Evolutionary conservation across 2,329 filamentous ascomycete species (phyloP), one percentile per base, ranked within the genome.

Genomic region (Epicoccum nigrum): DNA sequence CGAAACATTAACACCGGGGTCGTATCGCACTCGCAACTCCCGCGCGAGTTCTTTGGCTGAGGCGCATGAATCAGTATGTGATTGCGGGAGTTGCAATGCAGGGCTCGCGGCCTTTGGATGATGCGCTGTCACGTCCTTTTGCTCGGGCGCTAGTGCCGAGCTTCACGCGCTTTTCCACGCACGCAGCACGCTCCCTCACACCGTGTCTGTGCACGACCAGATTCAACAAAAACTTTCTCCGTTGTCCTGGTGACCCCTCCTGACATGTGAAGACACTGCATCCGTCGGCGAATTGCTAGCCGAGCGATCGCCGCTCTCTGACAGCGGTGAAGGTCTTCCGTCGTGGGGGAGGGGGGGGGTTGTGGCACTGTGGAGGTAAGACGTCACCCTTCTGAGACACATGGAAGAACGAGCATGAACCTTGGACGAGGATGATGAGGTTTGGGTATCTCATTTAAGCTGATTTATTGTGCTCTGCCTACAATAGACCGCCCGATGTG

Each of bases 171-270:
- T 11, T 11, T 27, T 45, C 34, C 23, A 48, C 37, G 17, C 35
- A 31, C 35, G 34, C 34, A 32, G 44, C 35, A 33, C n/a, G 40
- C 15, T 27, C 21, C 21, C 38, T 40, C 49, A 52, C 44, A 47
- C 43, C 49, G 49, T 21, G 49, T 52, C 49, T 47, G 49, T 52
- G 49, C 43, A 7, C 43, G 41, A 7, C 12, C 4, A 30, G 28
- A 20, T 31, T 32, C 43, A 47, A 52, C 49, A 52, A 47, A 35
- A 32, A 31, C 38, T 40, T 34, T 30, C 21, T n/a, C 20, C 44
- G 43, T 52, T 51, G 48, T 30, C 48, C 48, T 15, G 42, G 48
- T 42, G 48, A 52, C 43, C 42, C 42, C 42, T 45, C 42, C 21
- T 42, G 32, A 46, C 48, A 46, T 51, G 48, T 42, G 42, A 51